Evolutionary conservation across 805 yeast genomes (phyloP), one percentile per base, ranked within the genome.

Genomic region (Saturnispora dispora): DNA sequence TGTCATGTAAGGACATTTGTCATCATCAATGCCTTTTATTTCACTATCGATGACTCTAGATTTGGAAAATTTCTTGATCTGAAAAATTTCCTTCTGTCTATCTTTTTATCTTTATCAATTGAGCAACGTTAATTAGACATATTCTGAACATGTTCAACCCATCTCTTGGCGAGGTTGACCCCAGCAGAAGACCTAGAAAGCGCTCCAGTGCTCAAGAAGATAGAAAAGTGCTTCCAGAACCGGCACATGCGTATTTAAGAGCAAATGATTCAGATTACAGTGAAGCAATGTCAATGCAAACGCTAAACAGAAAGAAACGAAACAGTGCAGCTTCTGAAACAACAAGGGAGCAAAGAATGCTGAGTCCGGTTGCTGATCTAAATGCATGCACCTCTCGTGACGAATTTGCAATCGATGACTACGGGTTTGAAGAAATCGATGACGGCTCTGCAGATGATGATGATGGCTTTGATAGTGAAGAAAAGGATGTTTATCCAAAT

Each of bases 401-500:
- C 8, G 23, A 37, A 9, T 37, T 37, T 10, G 25, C 22, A 11
- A 37, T 10, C 13, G 41, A 37, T 18, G 5, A 43, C 20, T 28
- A 43, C 10, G 35, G 20, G n/a, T n/a, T 27, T 28, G 18, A 23
- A 28, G 32, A 27, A 27, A 17, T 20, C 4, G 35, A 25, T 20
- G 35, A 15, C 10, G 22, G 25, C 23, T 25, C 11, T 27, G 22
- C 9, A 17, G 9, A 11, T n/a, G 48, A 46, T 46, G 22, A 23
- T 11, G 48, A 25, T 15, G 15, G 18, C 15, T 3, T 33, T 11
- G 40, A 33, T n/a, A 25, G 17, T 35, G 46, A 30, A 5, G 37
- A 33, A 46, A 45, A 46, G 11, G 52, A 50, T 6, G 40, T 61
- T 11, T 72, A 66, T 52, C 85, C 85, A 0, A 85, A 82, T 55